Evolutionary conservation across 176 grass and related monocot species (phyloP), one percentile per base, ranked within the genome.

Genomic region (Puya raimondii): DNA sequence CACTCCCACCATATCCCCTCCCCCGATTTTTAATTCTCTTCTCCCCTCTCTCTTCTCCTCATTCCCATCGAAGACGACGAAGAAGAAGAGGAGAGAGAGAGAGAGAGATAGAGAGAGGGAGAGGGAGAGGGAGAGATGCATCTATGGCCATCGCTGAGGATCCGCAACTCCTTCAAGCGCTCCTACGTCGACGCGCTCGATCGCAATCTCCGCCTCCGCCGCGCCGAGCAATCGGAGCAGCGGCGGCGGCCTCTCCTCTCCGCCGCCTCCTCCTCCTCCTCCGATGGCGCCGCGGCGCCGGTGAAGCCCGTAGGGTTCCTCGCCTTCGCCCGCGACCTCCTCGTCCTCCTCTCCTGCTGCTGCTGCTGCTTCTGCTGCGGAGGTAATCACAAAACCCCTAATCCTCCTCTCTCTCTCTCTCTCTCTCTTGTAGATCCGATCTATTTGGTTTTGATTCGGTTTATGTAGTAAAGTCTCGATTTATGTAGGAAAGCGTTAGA

Each of bases 281-380:
- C 52, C 65, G n/a, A 59, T 15, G 79, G 14, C 53, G 51, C 14
- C 49, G 27, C 51, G 11, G 2, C 66, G 80, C 76, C 67, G 56
- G 23, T 80, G 51, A 80, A 83, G 75, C 67, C 82, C 70, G 51
- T 49, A 58, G 72, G 78, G 48, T 18, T 76, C 10, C 26, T 80
- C 27, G 53, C 17, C 13, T 85, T 71, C 52, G 66, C n/a, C 72
- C 27, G 65, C 18, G 93, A 97, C 65, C 51, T 84, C 49, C 70
- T 82, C 58, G 12, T 97, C 73, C 79, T 92, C 65, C 63, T 96
- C 68, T 70, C 93, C 20, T 91, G 88, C 75, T 91, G 88, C 22
- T 96, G 66, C 47, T 89, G 92, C 53, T 96, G 86, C 53, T 92
- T 79, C 81, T 92, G 93, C 80, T 92, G 93, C 59, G 84, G 86